Base-by-base conservation (phyloP, 2,329 filamentous ascomycete species). In the Diaporthe batatas region DNA sequence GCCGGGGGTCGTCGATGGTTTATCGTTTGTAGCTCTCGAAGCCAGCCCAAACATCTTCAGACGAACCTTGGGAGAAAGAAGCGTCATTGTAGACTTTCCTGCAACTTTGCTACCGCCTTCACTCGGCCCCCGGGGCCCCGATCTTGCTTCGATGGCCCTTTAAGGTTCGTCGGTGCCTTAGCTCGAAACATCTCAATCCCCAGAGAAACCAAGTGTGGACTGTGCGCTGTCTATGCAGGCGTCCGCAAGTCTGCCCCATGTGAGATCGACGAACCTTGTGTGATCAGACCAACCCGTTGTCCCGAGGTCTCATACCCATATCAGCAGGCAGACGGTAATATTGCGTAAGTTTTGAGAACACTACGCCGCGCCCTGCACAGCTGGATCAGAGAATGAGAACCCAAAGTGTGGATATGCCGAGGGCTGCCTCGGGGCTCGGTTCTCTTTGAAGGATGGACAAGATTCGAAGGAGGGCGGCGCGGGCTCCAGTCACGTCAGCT, bases 231-330 rank as follows among this genome's bases (percentile, higher is more conserved):
- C 68, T 53, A 49, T 49, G 68, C 42, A 58, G 51, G 54, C 23
- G 53, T 59, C 54, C 32, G 32, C 57, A 36, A 47, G 55, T 54
- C 68, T 49, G 47, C 44, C 55, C 44, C 62, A 53, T 62, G 34
- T 70, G 68, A 62, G 68, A 70, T 70, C 68, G 68, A 62, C 68
- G 68, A 51, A 53, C 58, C 32, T 53, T 21, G 44, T 62, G 47
- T 62, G 44, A 53, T 62, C 49, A 44, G 54, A 53, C 32, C 68
- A 21, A 44, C 55, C 29, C 23, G 47, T 23, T 62, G 68, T 59
- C 55, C 42, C 68, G n/a, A 62, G 12, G 55, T 54, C 39, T 67
- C 55, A 42, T 53, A 18, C 23, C 18, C 23, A 54, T 14, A 62
- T 18, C 44, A 23, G 68, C 47, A 54, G 25, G 32, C 21, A 23